phyloP scores from a whole-genome alignment of 2,329 filamentous ascomycete genomes.

The Magnaporthales sp. region DNA sequence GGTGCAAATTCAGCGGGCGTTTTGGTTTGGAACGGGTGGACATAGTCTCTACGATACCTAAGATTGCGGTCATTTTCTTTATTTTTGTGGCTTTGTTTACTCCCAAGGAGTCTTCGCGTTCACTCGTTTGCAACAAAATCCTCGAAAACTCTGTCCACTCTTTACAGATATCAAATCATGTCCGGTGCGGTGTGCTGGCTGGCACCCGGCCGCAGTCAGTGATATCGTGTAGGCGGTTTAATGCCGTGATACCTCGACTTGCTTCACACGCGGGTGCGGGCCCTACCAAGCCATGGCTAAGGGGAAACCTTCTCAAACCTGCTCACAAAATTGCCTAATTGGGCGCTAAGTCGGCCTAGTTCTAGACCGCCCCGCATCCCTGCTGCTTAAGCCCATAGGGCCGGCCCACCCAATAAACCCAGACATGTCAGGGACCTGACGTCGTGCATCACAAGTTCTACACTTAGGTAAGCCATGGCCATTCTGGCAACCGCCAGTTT shows the following conservation, averaged over 20 bases:
- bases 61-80: neutral
- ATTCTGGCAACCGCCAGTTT: neutral
- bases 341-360: neutral
- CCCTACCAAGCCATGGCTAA: neutral
- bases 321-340: conserved; percentile 1
- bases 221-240: neutral
- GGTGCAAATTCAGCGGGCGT: neutral
- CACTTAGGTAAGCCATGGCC: neutral
- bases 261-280: neutral
- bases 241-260: neutral
- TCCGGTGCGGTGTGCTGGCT: too few relatives aligned
- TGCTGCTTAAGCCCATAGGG: neutral
- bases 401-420: neutral
- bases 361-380: neutral
- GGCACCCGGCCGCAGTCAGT: neutral
- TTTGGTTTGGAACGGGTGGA: neutral
- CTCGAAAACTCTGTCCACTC: neutral
- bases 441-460: too few relatives aligned
- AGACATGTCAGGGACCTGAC: neutral
- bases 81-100: neutral
- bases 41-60: neutral
- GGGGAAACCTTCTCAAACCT: conserved; percentile 5
- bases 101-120: neutral
- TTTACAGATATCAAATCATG: neutral
- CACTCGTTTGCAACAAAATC: neutral